Percentiles rank a stretch among this genome's conserved stretches.
Conservation (phyloP, 345 rosid genomes). For the Crucihimalaya himalaica region DNA sequence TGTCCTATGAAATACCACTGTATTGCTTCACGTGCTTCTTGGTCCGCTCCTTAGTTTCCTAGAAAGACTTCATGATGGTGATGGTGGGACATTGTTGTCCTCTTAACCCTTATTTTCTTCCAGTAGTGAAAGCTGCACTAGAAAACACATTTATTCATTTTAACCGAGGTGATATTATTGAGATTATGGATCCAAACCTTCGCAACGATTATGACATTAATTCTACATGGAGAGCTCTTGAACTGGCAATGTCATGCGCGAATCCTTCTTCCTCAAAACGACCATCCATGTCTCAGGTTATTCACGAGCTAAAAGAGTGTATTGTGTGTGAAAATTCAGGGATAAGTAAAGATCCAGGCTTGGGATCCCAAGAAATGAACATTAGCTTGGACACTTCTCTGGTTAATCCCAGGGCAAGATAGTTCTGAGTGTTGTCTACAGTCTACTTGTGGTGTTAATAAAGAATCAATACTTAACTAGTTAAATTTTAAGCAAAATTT, state of each 20-base stretch:
- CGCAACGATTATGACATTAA: background rate
- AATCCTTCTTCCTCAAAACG: slow-evolving; percentile 14
- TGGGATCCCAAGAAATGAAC: background rate
- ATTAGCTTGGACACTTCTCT: background rate
- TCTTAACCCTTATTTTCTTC: no score
- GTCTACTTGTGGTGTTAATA: no score
- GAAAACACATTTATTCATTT: no score
- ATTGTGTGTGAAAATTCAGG: slow-evolving; percentile 9
- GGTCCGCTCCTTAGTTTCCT: no score
- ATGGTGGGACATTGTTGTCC: no score
- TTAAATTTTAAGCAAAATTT: no score
- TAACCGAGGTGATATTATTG: background rate
- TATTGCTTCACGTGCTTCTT: no score
- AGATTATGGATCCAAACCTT: slow-evolving; percentile 32
- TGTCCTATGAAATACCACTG: no score
- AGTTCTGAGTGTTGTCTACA: background rate
- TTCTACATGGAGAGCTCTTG: slow-evolving; percentile 38
- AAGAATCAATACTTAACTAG: no score
- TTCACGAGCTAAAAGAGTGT: slow-evolving; percentile 25
- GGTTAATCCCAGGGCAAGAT: slow-evolving; percentile 17
- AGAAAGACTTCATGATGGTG: no score
- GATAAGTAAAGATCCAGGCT: background rate
- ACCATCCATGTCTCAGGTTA: slow-evolving; percentile 30
- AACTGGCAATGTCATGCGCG: slow-evolving; percentile 24
- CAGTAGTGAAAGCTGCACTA: no score